A percentile compares a stretch with the other conserved stretches of the same genome.
These are phyloP conservation scores for Didymella keratinophila DNA, from an alignment of 2,329 filamentous ascomycete genomes.

Conservation along the genomic window DNA sequence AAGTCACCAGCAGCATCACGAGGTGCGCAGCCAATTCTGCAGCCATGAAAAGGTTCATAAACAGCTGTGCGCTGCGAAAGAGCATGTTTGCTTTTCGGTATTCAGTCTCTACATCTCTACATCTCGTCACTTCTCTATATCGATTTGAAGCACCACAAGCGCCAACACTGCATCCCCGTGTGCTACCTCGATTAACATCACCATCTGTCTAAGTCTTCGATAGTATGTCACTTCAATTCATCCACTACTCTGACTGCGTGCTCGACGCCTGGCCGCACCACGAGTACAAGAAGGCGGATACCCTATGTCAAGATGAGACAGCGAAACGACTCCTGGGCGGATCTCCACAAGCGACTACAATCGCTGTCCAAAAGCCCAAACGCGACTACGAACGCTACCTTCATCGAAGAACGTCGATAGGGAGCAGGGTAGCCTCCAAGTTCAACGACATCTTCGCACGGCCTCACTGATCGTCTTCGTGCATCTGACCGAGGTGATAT, in stretches of 20 bases:
- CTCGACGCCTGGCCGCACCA: not conserved
- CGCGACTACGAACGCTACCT: not conserved
- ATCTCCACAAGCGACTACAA: not conserved
- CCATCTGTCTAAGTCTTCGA: not conserved
- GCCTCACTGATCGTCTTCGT: not conserved
- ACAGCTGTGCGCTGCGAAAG: not conserved
- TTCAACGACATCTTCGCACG: not conserved
- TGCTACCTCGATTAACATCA: not conserved
- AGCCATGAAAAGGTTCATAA: not conserved
- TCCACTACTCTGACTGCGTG: not conserved
- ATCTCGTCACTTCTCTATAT: not conserved
- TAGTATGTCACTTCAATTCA: not conserved
- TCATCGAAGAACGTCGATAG: not conserved
- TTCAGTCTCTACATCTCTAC: not conserved
- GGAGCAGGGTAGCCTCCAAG: not conserved
- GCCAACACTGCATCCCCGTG: not conserved
- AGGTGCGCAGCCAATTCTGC: not conserved
- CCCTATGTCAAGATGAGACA: not conserved
- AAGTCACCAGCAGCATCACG: not conserved
- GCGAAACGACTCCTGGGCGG: not conserved
- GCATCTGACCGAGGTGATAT: not conserved
- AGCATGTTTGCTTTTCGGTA: not conserved
- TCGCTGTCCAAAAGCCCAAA: not conserved
- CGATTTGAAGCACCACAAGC: not conserved
- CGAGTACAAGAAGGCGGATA: not conserved